Conservation (phyloP, 441 rosid genomes). For the Adansonia grandidieri region DNA sequence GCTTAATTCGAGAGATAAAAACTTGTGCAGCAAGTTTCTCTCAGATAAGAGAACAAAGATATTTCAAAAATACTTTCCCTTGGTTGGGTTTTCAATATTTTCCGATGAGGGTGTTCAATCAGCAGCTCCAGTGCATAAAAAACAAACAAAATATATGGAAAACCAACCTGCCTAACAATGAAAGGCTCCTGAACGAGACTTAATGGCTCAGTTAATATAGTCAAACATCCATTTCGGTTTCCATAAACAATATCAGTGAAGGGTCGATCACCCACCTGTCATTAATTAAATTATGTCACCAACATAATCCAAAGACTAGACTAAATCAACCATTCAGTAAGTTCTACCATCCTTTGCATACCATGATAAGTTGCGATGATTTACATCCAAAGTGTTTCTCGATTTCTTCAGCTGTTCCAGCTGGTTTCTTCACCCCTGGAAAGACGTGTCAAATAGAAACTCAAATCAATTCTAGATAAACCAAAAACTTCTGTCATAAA, state of each 20-base stretch:
- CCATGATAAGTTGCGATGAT: conserved; percentile 87
- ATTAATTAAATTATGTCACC: conserved; percentile 28
- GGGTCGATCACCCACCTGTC: conserved; percentile 96
- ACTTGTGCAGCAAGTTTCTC: background rate
- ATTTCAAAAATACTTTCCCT: background rate
- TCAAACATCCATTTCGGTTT: conserved; percentile 82
- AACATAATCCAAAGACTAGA: conserved; percentile 19
- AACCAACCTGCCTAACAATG: conserved; percentile 90
- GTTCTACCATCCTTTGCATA: conserved; percentile 35
- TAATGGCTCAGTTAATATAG: conserved; percentile 77
- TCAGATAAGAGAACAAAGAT: conserved; percentile 15
- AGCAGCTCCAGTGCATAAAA: background rate
- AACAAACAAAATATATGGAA: background rate
- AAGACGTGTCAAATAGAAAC: background rate
- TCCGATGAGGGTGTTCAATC: background rate
- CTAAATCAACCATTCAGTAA: conserved; percentile 23
- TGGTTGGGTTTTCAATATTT: background rate
- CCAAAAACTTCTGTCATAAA: conserved; percentile 6
- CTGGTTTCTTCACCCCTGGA: conserved; percentile 92
- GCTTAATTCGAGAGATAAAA: background rate
- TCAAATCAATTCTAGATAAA: conserved; percentile 26
- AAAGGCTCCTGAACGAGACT: conserved; percentile 84
- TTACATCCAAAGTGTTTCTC: conserved; percentile 91
- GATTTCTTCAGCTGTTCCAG: conserved; percentile 93
- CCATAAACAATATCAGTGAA: conserved; percentile 92